Evolutionary conservation across 768 basidiomycete species (phyloP).

Genomic region (Coprinopsis strossmayeri): DNA sequence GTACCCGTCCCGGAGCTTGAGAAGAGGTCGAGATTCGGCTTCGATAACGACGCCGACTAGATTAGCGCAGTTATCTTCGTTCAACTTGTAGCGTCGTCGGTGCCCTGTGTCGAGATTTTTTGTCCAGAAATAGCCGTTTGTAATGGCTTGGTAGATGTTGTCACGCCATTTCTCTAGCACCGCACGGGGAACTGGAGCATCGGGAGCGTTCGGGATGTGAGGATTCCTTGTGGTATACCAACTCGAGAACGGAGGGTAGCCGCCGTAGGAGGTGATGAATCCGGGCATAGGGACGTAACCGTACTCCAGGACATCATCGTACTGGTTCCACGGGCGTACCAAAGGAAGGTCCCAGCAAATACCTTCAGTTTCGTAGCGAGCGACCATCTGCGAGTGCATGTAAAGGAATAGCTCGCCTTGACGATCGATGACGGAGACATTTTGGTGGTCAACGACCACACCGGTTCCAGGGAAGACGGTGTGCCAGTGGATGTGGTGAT

Average conservation of each 20-base stretch:
- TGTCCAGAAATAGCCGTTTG: neutral
- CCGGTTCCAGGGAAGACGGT: neutral
- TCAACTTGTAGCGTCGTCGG: neutral
- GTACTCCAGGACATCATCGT: neutral
- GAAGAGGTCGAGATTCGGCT: neutral
- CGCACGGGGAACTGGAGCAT: neutral
- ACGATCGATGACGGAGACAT: neutral
- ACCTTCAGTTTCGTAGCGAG: neutral
- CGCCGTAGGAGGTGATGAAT: neutral
- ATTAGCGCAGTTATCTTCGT: neutral
- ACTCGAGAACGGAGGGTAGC: neutral
- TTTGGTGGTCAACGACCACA: neutral
- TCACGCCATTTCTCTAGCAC: neutral
- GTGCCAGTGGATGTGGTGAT: constrained; percentile 1
- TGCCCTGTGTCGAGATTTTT: neutral
- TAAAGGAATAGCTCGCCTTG: neutral
- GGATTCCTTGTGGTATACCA: neutral
- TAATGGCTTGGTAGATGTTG: neutral
- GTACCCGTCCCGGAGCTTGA: neutral
- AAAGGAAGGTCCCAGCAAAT: neutral
- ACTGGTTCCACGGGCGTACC: neutral
- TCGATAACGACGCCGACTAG: neutral
- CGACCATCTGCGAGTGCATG: constrained; percentile 1
- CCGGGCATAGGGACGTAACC: neutral
- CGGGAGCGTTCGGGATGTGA: neutral